Conservation (phyloP, 805 yeast genomes). For the Wickerhamiella brachini region DNA sequence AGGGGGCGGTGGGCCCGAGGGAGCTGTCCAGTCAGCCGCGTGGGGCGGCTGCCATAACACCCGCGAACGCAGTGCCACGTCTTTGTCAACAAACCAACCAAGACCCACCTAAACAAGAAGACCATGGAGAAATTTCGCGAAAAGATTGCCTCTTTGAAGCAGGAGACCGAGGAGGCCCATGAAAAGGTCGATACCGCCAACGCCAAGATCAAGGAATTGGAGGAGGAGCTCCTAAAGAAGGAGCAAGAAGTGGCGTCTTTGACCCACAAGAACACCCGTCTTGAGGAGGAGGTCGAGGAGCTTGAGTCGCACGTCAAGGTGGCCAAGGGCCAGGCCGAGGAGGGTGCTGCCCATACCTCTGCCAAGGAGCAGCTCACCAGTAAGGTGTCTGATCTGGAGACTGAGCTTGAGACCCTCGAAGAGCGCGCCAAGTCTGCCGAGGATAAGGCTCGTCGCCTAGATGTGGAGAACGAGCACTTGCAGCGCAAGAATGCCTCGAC, state of each 20-base stretch:
- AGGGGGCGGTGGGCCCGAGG: too few relatives aligned
- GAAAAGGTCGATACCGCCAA: slow-evolving; percentile 85
- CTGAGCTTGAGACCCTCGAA: slow-evolving; percentile 82
- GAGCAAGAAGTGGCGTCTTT: slow-evolving; percentile 91
- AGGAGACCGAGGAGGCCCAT: slow-evolving; percentile 95
- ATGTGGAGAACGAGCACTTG: slow-evolving; percentile 88
- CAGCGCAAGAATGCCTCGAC: slow-evolving; percentile 87
- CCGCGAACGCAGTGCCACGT: slow-evolving; percentile 1
- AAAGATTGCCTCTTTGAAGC: slow-evolving; percentile 43
- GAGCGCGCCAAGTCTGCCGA: slow-evolving; percentile 85
- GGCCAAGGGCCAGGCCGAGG: slow-evolving; percentile 78
- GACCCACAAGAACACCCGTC: slow-evolving; percentile 77
- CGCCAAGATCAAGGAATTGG: slow-evolving; percentile 71
- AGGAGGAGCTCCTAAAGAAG: slow-evolving; percentile 81
- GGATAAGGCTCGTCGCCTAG: slow-evolving; percentile 86
- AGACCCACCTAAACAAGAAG: background rate
- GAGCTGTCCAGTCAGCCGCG: too few relatives aligned
- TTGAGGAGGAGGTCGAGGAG: slow-evolving; percentile 68
- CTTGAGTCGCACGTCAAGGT: slow-evolving; percentile 61
- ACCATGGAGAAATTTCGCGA: slow-evolving; percentile 20
- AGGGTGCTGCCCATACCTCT: slow-evolving; percentile 74
- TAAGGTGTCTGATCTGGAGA: slow-evolving; percentile 80
- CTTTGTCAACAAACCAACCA: background rate
- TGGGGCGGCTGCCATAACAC: background rate
- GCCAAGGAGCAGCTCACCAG: slow-evolving; percentile 83